phyloP scores from a whole-genome alignment of 2,329 filamentous ascomycete genomes.

The Microsporum audouinii region DNA sequence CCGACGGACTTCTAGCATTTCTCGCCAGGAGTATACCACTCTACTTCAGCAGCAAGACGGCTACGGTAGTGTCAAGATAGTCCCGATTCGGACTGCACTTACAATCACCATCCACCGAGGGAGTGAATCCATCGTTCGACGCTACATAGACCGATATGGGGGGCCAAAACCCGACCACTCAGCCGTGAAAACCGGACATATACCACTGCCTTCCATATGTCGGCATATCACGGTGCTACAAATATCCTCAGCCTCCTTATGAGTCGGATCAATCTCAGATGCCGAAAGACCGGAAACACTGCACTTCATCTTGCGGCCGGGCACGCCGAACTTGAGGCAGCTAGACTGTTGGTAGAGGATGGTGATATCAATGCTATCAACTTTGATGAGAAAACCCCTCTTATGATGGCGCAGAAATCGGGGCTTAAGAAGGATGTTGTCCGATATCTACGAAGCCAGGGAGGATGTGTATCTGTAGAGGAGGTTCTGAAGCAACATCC shows the following conservation, averaged over 20 bases:
- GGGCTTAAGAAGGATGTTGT: background rate
- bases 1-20: background rate
- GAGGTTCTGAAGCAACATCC: background rate
- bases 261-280: background rate
- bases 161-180: background rate
- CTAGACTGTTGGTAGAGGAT: background rate
- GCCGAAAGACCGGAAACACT: background rate
- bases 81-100: background rate
- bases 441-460: background rate
- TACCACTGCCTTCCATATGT: background rate
- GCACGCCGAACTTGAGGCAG: background rate
- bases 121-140: background rate
- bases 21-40: background rate
- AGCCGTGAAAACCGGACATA: background rate
- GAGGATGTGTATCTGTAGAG: background rate
- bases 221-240: background rate
- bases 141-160: background rate
- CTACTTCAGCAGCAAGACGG: background rate
- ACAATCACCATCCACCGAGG: background rate
- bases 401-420: background rate
- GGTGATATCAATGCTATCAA: background rate
- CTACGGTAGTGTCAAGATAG: background rate
- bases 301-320: background rate
- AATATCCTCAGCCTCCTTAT: background rate
- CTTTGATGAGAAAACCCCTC: background rate